Conservation (phyloP, 306 rosid species). For the Trifolium repens region DNA sequence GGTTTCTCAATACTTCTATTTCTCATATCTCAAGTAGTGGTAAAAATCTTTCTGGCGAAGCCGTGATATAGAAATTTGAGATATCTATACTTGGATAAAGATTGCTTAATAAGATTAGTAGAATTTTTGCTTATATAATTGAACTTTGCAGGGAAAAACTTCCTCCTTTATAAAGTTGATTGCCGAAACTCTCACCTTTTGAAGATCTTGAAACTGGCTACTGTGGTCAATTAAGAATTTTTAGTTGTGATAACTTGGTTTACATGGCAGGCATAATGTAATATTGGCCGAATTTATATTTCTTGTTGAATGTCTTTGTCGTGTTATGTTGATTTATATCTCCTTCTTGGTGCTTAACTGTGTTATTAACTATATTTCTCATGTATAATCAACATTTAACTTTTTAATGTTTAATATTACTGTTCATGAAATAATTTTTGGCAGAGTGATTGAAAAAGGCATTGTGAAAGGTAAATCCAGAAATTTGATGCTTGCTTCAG, state of each 20-base stretch:
- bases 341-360: slow-evolving; percentile 24
- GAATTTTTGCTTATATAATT: slow-evolving; percentile 2
- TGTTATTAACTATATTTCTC: slow-evolving; percentile 23
- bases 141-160: slow-evolving; percentile 21
- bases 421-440: slow-evolving; percentile 42
- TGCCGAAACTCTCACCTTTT: slow-evolving; percentile 2
- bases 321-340: not conserved
- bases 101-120: slow-evolving; percentile 4
- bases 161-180: not conserved
- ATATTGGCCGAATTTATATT: slow-evolving; percentile 2
- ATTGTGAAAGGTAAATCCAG: slow-evolving; percentile 53
- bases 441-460: slow-evolving; percentile 65
- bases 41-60: slow-evolving; percentile 20
- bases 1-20: slow-evolving; percentile 20
- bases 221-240: slow-evolving; percentile 2
- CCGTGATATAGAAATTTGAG: slow-evolving; percentile 31
- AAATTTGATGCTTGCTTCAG: slow-evolving; percentile 53
- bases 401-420: slow-evolving; percentile 9
- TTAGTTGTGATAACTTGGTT: slow-evolving; percentile 29
- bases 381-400: not conserved
- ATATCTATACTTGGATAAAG: not conserved
- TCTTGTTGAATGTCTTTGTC: slow-evolving; percentile 7
- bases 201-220: not conserved
- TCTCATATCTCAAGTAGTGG: slow-evolving; percentile 11
- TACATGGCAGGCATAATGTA: slow-evolving; percentile 10